These are phyloP conservation scores for Macaranga tanarius DNA, from an alignment of 441 rosid genomes.

Conservation along the genomic window DNA sequence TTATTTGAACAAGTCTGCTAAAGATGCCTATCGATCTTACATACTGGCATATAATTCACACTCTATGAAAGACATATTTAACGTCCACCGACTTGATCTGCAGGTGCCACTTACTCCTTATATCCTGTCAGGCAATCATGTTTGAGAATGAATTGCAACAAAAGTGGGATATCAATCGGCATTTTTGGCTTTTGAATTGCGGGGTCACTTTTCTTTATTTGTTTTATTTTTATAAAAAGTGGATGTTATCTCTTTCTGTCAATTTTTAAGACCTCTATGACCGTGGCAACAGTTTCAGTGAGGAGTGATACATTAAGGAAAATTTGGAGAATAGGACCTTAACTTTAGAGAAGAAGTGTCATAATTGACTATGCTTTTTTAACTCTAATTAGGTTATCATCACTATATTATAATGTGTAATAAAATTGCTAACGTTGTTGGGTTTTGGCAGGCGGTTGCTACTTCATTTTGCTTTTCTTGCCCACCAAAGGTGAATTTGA, in stretches of 20 bases:
- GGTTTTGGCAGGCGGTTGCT: conserved; percentile 72
- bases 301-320: no score
- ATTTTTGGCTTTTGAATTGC: no score
- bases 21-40: conserved; percentile 92
- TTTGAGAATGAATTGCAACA: background rate
- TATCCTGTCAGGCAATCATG: background rate
- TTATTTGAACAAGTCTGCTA: conserved; percentile 79
- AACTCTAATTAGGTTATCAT: background rate
- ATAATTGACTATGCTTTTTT: background rate
- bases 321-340: no score
- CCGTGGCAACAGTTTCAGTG: background rate
- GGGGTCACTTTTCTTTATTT: no score
- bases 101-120: conserved; percentile 48
- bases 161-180: background rate
- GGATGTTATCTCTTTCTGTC: background rate
- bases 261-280: background rate
- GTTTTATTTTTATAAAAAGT: background rate
- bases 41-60: conserved; percentile 91
- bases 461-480: conserved; percentile 87
- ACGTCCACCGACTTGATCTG: conserved; percentile 89
- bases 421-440: conserved; percentile 17
- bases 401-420: background rate
- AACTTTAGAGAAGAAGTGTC: no score
- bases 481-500: conserved; percentile 88
- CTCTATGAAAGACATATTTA: conserved; percentile 90